These are phyloP conservation scores for Trichoderma koningiopsis DNA, from an alignment of 2,329 filamentous ascomycete genomes.

Conservation along the genomic window DNA sequence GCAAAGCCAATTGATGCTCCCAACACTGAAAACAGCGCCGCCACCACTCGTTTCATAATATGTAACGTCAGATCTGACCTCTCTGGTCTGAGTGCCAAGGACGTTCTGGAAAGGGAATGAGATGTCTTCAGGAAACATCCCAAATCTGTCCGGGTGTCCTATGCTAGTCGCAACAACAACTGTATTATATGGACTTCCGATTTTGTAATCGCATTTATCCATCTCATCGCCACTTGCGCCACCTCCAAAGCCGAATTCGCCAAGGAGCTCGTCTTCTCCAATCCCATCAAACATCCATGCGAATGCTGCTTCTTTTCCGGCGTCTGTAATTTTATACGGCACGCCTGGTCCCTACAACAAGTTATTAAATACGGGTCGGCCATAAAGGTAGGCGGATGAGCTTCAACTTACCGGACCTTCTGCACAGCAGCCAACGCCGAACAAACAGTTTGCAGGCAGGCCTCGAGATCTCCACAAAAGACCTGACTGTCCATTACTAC, in stretches of 20 bases:
- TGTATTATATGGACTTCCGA: not conserved
- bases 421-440: not conserved
- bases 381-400: not conserved
- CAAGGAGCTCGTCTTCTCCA: not conserved
- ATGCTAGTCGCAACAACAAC: not conserved
- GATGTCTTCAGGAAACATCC: not conserved
- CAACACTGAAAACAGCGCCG: not conserved
- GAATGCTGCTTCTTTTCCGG: not conserved
- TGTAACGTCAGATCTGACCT: not conserved
- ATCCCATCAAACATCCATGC: slow-evolving; percentile 5
- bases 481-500: not conserved
- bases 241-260: not conserved
- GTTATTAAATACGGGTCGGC: not conserved
- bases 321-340: not conserved
- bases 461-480: not conserved
- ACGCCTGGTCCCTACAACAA: not conserved
- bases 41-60: slow-evolving; percentile 1
- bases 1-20: slow-evolving; percentile 5
- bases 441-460: not conserved
- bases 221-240: slow-evolving; percentile 3
- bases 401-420: not conserved
- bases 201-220: slow-evolving; percentile 7
- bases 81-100: not conserved
- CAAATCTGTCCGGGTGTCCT: not conserved
- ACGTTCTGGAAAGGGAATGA: not conserved